phyloP scores from a whole-genome alignment of 176 grass and related monocot genomes.

The Zizania latifolia region DNA sequence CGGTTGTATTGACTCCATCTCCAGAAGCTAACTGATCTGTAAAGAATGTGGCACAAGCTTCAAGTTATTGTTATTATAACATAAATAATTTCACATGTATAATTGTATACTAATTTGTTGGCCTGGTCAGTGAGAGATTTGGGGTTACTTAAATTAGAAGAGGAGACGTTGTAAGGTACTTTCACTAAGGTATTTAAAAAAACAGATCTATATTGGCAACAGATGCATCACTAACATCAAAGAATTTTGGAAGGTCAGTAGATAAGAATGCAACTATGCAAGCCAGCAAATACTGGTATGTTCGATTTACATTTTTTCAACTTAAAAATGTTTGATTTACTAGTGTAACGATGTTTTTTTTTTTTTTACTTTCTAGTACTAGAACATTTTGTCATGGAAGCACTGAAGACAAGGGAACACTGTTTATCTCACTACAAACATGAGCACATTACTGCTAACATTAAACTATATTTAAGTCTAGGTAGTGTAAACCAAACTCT shows the following conservation, averaged over 20 bases:
- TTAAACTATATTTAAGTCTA: neutral
- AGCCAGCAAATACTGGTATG: neutral
- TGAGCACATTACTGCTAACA: neutral
- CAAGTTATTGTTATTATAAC: neutral
- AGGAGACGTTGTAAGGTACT: neutral
- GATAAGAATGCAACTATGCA: neutral
- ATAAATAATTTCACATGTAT: neutral
- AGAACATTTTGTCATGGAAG: neutral
- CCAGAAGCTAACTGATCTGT: slow-evolving; percentile 25
- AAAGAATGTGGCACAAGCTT: neutral
- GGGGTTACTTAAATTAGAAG: neutral
- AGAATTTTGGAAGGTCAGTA: neutral
- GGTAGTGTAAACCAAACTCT: neutral
- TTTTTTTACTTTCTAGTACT: neutral
- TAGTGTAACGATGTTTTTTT: neutral
- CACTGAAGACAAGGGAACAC: neutral
- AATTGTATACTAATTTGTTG: neutral
- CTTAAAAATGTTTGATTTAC: neutral
- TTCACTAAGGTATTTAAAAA: neutral
- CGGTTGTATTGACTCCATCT: neutral
- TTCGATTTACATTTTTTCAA: too few relatives aligned
- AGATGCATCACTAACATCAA: neutral
- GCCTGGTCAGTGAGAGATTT: neutral
- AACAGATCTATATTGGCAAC: neutral
- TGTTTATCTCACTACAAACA: neutral